phyloP scores from a whole-genome alignment of 2,329 filamentous ascomycete species.

The Bimuria novae-zelandiae region DNA sequence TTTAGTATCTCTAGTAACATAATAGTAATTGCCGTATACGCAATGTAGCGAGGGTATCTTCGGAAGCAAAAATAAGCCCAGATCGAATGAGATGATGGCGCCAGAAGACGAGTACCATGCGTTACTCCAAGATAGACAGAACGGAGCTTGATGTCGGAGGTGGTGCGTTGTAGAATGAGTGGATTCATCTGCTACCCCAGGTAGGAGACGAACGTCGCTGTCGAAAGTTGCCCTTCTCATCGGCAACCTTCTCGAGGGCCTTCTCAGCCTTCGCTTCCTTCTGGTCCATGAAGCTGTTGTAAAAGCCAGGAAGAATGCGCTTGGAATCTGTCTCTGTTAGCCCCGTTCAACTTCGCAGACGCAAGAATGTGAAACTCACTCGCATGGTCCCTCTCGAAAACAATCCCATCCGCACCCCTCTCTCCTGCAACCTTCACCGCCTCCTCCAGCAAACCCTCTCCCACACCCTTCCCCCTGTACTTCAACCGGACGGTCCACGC shows the following conservation, averaged over 20 bases:
- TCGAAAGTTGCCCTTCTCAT: slow-evolving; percentile 46
- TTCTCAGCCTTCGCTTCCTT: slow-evolving; percentile 41
- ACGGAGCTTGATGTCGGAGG: too few species aligned
- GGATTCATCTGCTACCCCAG: slow-evolving; percentile 41
- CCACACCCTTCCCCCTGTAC: slow-evolving; percentile 74
- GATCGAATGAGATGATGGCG: slow-evolving; percentile 1
- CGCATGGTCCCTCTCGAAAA: slow-evolving; percentile 78
- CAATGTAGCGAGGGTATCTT: slow-evolving; percentile 17
- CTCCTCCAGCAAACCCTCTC: slow-evolving; percentile 72
- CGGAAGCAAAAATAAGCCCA: slow-evolving; percentile 2
- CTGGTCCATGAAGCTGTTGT: slow-evolving; percentile 43
- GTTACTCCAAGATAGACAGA: too few species aligned
- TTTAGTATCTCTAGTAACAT: slow-evolving; percentile 3
- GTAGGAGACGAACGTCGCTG: slow-evolving; percentile 43
- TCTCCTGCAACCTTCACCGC: slow-evolving; percentile 71
- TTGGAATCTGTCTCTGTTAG: slow-evolving; percentile 38
- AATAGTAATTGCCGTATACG: slow-evolving; percentile 3
- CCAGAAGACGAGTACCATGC: too few species aligned
- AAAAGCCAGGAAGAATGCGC: slow-evolving; percentile 39
- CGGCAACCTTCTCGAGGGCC: slow-evolving; percentile 44
- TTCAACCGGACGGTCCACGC: slow-evolving; percentile 78
- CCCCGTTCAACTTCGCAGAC: background rate
- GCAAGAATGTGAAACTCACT: slow-evolving; percentile 57
- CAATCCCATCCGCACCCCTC: slow-evolving; percentile 70
- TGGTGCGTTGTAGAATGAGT: too few species aligned